Conservation (phyloP, 805 yeast species). For the Nakazawaea ernobii region DNA sequence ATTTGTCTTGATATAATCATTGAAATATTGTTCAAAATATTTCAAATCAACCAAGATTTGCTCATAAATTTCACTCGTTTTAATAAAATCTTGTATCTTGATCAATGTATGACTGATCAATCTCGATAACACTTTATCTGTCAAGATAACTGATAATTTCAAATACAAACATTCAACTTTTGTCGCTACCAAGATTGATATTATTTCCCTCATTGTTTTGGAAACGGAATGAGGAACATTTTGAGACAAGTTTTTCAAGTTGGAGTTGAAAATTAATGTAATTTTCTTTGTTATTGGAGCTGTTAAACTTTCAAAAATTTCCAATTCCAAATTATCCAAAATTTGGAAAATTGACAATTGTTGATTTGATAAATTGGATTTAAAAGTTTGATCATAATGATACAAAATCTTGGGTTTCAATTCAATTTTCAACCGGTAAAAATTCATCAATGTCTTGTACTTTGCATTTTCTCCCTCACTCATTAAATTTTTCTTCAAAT, state of each 20-base stretch:
- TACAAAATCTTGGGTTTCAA: conserved; percentile 45
- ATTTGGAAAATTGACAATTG: conserved; percentile 38
- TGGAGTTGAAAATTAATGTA: conserved; percentile 1
- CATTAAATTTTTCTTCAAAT: conserved; percentile 35
- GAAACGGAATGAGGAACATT: neutral
- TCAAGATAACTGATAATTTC: conserved; percentile 3
- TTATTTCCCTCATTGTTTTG: conserved; percentile 1
- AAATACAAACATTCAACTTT: neutral
- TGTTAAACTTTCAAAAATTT: conserved; percentile 43
- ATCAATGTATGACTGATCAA: conserved; percentile 3
- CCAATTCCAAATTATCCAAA: conserved; percentile 43
- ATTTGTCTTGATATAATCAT: neutral
- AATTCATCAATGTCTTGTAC: conserved; percentile 44
- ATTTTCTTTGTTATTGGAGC: conserved; percentile 7
- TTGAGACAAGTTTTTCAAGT: neutral
- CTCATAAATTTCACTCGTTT: neutral
- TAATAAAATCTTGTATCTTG: conserved; percentile 4
- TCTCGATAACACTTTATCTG: neutral
- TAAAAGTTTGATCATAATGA: conserved; percentile 45
- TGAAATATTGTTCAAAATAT: conserved; percentile 7
- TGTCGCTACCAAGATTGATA: conserved; percentile 1
- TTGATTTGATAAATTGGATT: conserved; percentile 35
- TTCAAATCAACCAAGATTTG: conserved; percentile 8
- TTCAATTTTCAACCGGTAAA: conserved; percentile 38
- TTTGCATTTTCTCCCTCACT: conserved; percentile 32